Evolutionary conservation across 2,329 filamentous ascomycete species (phyloP), one percentile per base, ranked within the genome.

Genomic region (Fusarium tuaranense): DNA sequence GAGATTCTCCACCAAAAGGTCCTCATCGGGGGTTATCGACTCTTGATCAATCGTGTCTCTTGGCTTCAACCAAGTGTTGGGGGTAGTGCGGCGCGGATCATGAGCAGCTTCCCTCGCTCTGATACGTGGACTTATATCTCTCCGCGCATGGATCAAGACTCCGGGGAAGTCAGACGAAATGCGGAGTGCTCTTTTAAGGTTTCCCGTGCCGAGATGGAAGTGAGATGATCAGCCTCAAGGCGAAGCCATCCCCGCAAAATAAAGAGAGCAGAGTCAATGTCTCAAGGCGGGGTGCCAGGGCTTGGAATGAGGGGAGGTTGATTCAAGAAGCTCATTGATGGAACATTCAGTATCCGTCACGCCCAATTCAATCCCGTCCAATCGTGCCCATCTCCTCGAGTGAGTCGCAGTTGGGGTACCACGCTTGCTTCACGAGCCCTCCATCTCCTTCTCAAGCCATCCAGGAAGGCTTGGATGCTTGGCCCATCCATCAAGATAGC

Each of bases 401-500:
- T 20, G n/a, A 48, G 25, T 20, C 46, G 46, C 32, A 71, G 48
- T 77, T 73, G 71, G 70, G 70, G 67, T 70, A 70, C 36, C 59
- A 36, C 60, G 36, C 55, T 38, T 55, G 30, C 48, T 64, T 64
- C 58, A 66, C 60, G 55, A 74, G 67, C 64, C 68, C 59, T 60
- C 69, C 75, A 92, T 88, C 82, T 89, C 87, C 38, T 83, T 83
- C 79, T 81, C 82, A 75, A 93, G 81, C 92, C 92, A 94, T 22
- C 75, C 83, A 5, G 92, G 92, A 61, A 93, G 81, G 34, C 75
- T 81, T 8, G 92, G 92, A 68, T 85, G 86, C 70, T 83, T 85
- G 53, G 88, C 86, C 92, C 92, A 94, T 13, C 89, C 89, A 73
- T 87, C 83, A 61, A 90, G 84, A 84, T 91, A 93, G 65, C 81